Evolutionary conservation across 441 rosid genomes (phyloP).

Genomic region (Pelargonium fulgidum): DNA sequence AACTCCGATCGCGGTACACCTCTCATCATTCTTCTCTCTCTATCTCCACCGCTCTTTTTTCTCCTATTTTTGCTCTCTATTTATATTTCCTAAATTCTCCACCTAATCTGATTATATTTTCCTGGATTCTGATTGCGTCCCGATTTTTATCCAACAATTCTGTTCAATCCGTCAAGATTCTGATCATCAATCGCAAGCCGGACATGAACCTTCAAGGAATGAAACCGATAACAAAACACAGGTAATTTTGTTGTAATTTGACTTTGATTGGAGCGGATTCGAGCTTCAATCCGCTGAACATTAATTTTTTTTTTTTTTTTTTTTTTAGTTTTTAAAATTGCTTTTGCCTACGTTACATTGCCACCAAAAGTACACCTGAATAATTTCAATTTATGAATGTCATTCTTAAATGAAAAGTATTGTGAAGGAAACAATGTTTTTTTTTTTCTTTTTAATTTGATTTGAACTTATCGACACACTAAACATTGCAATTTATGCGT

Average conservation of each 20-base stretch:
- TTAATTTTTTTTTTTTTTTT: too few species aligned
- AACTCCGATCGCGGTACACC: constrained; percentile 49
- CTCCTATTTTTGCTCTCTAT: constrained; percentile 24
- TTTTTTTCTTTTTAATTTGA: too few species aligned
- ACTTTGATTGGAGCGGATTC: not conserved
- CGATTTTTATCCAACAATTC: constrained; percentile 3
- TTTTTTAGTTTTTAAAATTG: too few species aligned
- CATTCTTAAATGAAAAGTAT: too few species aligned
- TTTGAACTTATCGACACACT: too few species aligned
- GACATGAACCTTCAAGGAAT: constrained; percentile 17
- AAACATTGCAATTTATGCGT: too few species aligned
- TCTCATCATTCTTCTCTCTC: constrained; percentile 7
- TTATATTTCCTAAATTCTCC: too few species aligned
- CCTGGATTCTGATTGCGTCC: constrained; percentile 9
- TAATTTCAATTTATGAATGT: not conserved
- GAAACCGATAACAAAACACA: constrained; percentile 36
- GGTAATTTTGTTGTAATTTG: constrained; percentile 29
- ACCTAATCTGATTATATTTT: constrained; percentile 9
- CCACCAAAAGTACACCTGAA: not conserved
- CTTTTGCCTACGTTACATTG: not conserved
- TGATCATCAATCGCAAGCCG: constrained; percentile 33
- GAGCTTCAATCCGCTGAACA: too few species aligned
- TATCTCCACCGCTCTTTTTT: constrained; percentile 13
- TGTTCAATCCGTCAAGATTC: constrained; percentile 42
- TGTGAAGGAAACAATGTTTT: too few species aligned